Base-by-base conservation (phyloP, 805 yeast species). In the Metschnikowia lachancei region DNA sequence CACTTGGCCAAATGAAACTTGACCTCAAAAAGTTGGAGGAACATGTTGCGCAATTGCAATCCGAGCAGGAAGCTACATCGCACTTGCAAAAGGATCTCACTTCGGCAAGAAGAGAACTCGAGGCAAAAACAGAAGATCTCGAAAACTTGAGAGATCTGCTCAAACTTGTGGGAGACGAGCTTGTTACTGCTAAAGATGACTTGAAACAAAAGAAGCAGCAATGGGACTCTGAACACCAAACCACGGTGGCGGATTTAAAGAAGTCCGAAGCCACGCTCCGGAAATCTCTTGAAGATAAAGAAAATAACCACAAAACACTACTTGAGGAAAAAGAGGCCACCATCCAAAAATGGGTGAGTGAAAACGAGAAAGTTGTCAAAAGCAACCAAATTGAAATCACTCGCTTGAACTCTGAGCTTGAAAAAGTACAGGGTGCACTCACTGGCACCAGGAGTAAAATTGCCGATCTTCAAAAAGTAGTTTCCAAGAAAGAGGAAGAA, bases 101-200 rank as follows among this genome's bases (percentile, higher is more conserved):
- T 36, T 49, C 57, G 50, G 55, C 29, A 12, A 45, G 16, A 17
- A 38, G 38, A 3, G 36, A 40, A 19, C 24, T 45, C 12, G 50
- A 47, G 39, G 40, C 42, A 2, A 47, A 81, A 49, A 47, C 59
- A 11, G 86, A 80, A 45, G 96, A 90, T 57, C 67, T 89, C 14
- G 89, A 81, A 39, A 75, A 72, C 43, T 71, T 86, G 42, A 78
- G 82, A 57, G 97, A 89, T 47, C 87, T 85, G 87, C 62, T 91
- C 44, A 76, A 76, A 52, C 81, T 78, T 46, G 74, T 90, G 22
- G 97, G 97, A 1, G 79, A 86, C 57, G 95, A 88, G 41, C 70
- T 90, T 7, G 95, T 90, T 1, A 76, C 78, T 4, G 80, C 89
- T 0, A 80, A 77, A 52, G 88, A 48, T 52, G 8, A 58, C 43